Base-by-base conservation (phyloP, 1,284 basidiomycete genomes). In the Tilletia indica region DNA sequence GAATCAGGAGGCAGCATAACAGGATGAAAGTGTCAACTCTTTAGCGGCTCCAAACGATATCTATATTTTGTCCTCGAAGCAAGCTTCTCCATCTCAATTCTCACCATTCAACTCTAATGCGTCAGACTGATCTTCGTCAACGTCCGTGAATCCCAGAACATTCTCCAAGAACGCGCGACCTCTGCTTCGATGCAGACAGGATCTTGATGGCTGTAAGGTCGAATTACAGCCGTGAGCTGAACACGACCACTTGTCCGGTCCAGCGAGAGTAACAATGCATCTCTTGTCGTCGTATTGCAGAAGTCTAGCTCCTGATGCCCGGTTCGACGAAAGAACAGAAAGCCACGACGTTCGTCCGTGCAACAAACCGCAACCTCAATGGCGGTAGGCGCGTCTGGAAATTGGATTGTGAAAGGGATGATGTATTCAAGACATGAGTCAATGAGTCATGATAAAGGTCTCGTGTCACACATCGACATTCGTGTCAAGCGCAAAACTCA, bases 291-390 rank as follows among this genome's bases (percentile, higher is more conserved):
- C 51, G 25, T 54, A 31, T 19, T 54, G 51, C 16, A 54, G 16
- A 19, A 54, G 51, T 19, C 25, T 6, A 54, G 51, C 51, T n/a
- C 51, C 51, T n/a, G 19, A n/a, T 54, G 51, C 25, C 8, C 51
- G 16, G 16, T 54, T 54, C 8, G 51, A 54, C 5, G 51, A 19
- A 54, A 54, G 51, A 5, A 54, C 51, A 31, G 51, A 54, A 19
- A 54, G 19, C 51, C 51, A 54, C 16, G 51, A 54, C 51, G 51
- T n/a, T 54, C 51, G 51, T 54, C 51, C 51, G 4, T 54, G 51
- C 4, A 54, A 19, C 19, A 19, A n/a, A 54, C 51, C 51, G 51
- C 51, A 19, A 54, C 25, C 51, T 54, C 51, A 54, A 54, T 54
- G 6, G 51, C 51, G 4, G 51, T 54, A 54, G 51, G 51, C 6